Evolutionary conservation across 1,284 basidiomycete species (phyloP).

Genomic region (Hymenochaete sp.): DNA sequence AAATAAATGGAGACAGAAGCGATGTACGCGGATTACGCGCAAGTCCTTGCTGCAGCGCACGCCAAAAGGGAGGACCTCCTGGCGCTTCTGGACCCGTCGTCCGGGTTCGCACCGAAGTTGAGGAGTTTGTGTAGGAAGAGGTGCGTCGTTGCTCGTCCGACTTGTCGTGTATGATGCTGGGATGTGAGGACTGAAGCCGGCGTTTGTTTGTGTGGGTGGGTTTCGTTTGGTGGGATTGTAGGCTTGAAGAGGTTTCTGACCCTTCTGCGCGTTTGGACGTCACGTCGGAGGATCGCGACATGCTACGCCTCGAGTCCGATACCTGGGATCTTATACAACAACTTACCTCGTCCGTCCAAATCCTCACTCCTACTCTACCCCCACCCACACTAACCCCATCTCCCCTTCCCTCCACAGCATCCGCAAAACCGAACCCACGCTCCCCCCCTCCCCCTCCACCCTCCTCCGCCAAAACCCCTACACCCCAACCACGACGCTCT

Average conservation of each 20-base stretch:
- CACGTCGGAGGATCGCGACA: slow-evolving; percentile 45
- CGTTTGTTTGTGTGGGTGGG: too few relatives aligned
- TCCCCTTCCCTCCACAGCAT: slow-evolving; percentile 32
- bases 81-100: slow-evolving; percentile 51
- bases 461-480: slow-evolving; percentile 65
- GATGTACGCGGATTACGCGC: slow-evolving; percentile 53
- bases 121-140: slow-evolving; percentile 54
- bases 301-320: slow-evolving; percentile 64
- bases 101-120: slow-evolving; percentile 61
- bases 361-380: background rate
- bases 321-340: slow-evolving; percentile 77
- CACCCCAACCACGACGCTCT: slow-evolving; percentile 65
- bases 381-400: background rate
- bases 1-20: slow-evolving; percentile 12
- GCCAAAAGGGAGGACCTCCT: slow-evolving; percentile 50
- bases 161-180: too few relatives aligned
- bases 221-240: too few relatives aligned
- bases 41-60: slow-evolving; percentile 53
- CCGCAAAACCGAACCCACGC: slow-evolving; percentile 48
- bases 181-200: too few relatives aligned
- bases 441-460: slow-evolving; percentile 28
- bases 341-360: slow-evolving; percentile 51
- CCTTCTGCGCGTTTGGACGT: background rate
- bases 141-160: slow-evolving; percentile 35
- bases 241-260: background rate